Conservation (phyloP, 192 early-diverging fungal genomes). For the Funneliformis mosseae region DNA sequence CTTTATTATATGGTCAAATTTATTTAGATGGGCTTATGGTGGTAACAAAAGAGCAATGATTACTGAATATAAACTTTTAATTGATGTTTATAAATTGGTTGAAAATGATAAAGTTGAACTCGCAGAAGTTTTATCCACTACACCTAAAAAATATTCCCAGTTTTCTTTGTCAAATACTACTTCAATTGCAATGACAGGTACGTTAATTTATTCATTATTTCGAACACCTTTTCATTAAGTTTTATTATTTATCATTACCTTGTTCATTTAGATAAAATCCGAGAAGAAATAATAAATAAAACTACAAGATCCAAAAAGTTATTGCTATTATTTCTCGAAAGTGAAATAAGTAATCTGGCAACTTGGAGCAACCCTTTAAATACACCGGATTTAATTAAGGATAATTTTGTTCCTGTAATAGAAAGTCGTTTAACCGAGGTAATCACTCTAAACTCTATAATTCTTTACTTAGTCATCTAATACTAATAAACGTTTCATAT, state of each 20-base stretch:
- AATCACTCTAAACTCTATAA: not conserved
- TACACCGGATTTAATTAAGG: slow-evolving; percentile 28
- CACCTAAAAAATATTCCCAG: slow-evolving; percentile 38
- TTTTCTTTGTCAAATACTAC: slow-evolving; percentile 38
- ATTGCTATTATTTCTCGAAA: slow-evolving; percentile 83
- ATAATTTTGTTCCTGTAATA: slow-evolving; percentile 2
- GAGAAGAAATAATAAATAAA: slow-evolving; percentile 56
- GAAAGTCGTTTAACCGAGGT: slow-evolving; percentile 48
- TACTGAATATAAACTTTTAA: slow-evolving; percentile 65
- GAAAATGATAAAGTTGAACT: slow-evolving; percentile 64
- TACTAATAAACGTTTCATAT: not conserved
- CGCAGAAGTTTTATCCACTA: slow-evolving; percentile 51
- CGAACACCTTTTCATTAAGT: not conserved
- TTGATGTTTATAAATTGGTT: slow-evolving; percentile 64
- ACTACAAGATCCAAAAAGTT: slow-evolving; percentile 59
- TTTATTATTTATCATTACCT: not conserved
- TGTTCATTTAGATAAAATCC: slow-evolving; percentile 45
- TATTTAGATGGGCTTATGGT: slow-evolving; percentile 72
- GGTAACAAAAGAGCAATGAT: slow-evolving; percentile 65
- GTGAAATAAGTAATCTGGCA: slow-evolving; percentile 80
- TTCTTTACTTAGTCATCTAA: not conserved
- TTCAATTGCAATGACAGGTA: slow-evolving; percentile 42
- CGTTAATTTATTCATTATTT: not conserved
- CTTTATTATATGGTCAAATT: not conserved
- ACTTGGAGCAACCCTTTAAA: slow-evolving; percentile 85